Conservation (phyloP, 306 rosid genomes). For the Lablab purpureus region DNA sequence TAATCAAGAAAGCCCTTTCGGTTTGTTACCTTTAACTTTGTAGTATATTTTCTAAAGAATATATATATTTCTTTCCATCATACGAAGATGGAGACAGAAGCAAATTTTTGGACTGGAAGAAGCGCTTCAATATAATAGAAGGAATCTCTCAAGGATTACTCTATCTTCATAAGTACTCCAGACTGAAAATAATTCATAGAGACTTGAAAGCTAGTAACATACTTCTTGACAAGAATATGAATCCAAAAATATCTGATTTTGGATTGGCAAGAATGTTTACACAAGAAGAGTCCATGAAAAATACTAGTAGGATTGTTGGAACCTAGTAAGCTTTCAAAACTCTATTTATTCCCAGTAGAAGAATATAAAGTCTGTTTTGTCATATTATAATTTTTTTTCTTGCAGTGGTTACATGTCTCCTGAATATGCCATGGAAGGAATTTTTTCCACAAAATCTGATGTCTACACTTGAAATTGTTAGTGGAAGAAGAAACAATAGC, state of each 20-base stretch:
- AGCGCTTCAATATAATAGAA: background rate
- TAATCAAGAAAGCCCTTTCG: no score
- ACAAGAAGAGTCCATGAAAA: background rate
- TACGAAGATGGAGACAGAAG: background rate
- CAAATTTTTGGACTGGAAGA: background rate
- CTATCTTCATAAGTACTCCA: background rate
- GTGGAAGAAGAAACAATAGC: background rate
- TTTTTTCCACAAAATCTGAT: background rate
- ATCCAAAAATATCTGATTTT: background rate
- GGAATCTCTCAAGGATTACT: background rate
- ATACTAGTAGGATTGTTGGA: conserved; percentile 36
- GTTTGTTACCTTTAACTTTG: no score
- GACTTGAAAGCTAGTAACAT: background rate
- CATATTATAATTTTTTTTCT: no score
- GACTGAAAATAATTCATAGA: background rate
- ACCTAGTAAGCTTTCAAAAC: background rate
- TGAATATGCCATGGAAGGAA: background rate
- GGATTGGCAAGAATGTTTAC: background rate
- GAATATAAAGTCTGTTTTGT: no score
- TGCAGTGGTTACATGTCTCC: background rate
- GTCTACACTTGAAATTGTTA: background rate
- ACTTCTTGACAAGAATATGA: background rate
- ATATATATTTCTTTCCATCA: no score
- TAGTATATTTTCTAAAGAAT: no score
- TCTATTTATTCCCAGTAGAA: no score